Evolutionary conservation across 2,329 filamentous ascomycete species (phyloP).

Genomic region (Fusarium sp.): DNA sequence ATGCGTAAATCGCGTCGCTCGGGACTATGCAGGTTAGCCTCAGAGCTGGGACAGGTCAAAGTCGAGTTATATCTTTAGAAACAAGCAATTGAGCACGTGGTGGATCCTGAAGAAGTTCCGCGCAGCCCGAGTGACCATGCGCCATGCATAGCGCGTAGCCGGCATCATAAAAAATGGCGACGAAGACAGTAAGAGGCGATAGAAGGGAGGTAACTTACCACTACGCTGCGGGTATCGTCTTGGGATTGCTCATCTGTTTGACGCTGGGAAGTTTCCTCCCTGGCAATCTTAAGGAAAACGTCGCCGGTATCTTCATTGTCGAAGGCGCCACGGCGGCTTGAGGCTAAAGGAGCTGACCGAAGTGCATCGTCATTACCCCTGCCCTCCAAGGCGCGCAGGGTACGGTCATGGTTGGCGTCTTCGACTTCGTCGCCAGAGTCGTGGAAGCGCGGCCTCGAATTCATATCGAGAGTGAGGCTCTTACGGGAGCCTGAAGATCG

Average conservation of each 20-base stretch:
- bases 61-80: background rate
- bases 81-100: background rate
- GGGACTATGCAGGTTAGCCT: conserved; percentile 53
- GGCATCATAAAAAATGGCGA: background rate
- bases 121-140: background rate
- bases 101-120: conserved; percentile 2
- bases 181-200: background rate
- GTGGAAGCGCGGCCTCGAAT: conserved; percentile 54
- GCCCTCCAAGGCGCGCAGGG: conserved; percentile 62
- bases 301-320: conserved; percentile 65
- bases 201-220: conserved; percentile 54
- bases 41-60: conserved; percentile 7
- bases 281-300: conserved; percentile 67
- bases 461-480: conserved; percentile 64
- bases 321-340: conserved; percentile 46
- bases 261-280: conserved; percentile 58
- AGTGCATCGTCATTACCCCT: conserved; percentile 39
- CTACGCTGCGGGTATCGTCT: conserved; percentile 50
- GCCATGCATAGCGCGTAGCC: background rate
- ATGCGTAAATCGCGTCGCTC: conserved; percentile 56
- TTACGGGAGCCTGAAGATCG: conserved; percentile 66
- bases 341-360: conserved; percentile 54
- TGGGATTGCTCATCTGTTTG: conserved; percentile 46
- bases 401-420: conserved; percentile 59
- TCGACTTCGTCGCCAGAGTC: conserved; percentile 55